These are phyloP conservation scores for Vigna radiata DNA, from an alignment of 306 rosid genomes.

Conservation along the genomic window DNA sequence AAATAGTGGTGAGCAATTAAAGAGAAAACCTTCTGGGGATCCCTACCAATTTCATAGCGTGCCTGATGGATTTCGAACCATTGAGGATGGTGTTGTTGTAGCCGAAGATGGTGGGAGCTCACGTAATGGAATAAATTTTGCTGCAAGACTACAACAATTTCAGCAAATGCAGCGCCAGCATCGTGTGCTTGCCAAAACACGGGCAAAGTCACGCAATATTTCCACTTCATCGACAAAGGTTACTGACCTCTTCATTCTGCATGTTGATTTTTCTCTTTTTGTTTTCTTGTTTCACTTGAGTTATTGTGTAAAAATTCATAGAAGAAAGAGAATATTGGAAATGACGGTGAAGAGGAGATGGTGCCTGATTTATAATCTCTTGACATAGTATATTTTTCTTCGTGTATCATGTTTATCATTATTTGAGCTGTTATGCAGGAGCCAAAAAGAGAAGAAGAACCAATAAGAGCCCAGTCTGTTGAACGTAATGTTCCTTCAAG, in stretches of 20 bases:
- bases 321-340: conserved; percentile 11
- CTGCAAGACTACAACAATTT: conserved; percentile 77
- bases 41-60: conserved; percentile 57
- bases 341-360: conserved; percentile 15
- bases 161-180: conserved; percentile 77
- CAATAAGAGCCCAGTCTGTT: conserved; percentile 44
- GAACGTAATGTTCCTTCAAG: conserved; percentile 64
- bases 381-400: neutral
- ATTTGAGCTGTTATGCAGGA: conserved; percentile 56
- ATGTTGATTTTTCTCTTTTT: conserved; percentile 7
- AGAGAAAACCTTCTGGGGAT: conserved; percentile 62
- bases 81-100: conserved; percentile 68
- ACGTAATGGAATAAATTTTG: conserved; percentile 68
- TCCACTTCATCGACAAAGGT: conserved; percentile 63
- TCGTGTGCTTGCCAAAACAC: conserved; percentile 59
- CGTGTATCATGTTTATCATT: neutral
- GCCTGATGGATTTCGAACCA: conserved; percentile 51
- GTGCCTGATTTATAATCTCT: conserved; percentile 18
- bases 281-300: neutral
- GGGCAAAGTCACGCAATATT: conserved; percentile 45
- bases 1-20: conserved; percentile 62
- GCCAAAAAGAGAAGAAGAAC: conserved; percentile 60
- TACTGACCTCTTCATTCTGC: conserved; percentile 33
- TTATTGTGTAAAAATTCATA: neutral
- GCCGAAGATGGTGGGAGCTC: conserved; percentile 56